phyloP scores from a whole-genome alignment of 2,329 filamentous ascomycete species.

The Monosporascus sp. region DNA sequence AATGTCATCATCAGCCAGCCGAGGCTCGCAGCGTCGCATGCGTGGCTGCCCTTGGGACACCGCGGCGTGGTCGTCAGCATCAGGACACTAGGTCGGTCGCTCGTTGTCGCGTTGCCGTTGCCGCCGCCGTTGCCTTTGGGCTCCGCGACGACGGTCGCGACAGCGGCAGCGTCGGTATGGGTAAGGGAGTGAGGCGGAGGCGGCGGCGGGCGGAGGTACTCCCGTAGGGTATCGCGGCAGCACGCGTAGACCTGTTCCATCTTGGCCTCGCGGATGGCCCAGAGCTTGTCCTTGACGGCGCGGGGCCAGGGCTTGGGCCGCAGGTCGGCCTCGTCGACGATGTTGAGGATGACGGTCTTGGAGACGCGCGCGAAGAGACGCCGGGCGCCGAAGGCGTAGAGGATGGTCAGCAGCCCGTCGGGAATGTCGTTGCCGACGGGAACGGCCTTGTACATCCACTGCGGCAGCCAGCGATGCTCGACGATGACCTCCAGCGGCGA shows the following conservation, averaged over 20 bases:
- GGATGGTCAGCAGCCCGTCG: conserved; percentile 45
- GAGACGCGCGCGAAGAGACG: conserved; percentile 45
- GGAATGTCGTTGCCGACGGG: conserved; percentile 35
- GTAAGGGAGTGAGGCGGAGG: background rate
- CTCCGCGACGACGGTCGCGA: background rate
- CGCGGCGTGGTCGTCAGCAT: conserved; percentile 36
- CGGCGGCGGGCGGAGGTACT: conserved; percentile 33
- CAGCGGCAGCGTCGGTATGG: background rate
- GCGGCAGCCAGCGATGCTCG: conserved; percentile 46
- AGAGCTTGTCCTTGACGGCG: conserved; percentile 42
- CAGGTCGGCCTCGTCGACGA: conserved; percentile 38
- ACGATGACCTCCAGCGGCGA: conserved; percentile 45
- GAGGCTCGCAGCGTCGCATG: conserved; percentile 47
- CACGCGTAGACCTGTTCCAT: conserved; percentile 44
- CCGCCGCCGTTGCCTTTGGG: background rate
- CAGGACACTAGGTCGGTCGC: conserved; percentile 13
- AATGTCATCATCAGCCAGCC: conserved; percentile 50
- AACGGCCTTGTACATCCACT: conserved; percentile 41
- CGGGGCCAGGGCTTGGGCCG: conserved; percentile 41
- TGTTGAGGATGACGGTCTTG: conserved; percentile 42
- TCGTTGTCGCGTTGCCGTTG: conserved; percentile 5
- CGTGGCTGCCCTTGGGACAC: conserved; percentile 44
- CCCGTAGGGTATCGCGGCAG: conserved; percentile 38
- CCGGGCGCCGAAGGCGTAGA: conserved; percentile 46
- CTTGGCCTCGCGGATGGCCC: conserved; percentile 43